These are phyloP conservation scores for Cyberlindnera subsufficiens DNA, from an alignment of 805 yeast species.

Conservation along the genomic window DNA sequence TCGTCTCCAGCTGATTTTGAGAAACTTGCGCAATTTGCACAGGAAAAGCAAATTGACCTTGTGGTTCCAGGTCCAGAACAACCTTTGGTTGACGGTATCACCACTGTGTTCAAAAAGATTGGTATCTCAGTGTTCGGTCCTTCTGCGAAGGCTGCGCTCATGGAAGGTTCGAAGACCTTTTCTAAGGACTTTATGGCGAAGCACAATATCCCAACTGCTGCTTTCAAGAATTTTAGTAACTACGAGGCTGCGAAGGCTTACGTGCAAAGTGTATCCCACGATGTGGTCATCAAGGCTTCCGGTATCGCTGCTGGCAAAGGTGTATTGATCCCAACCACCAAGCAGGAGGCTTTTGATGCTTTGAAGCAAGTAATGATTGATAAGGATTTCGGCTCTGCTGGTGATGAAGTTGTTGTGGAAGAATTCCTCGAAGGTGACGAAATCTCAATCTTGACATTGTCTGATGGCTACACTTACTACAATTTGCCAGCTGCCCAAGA, in stretches of 20 bases:
- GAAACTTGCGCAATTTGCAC: conserved; percentile 67
- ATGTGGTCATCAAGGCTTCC: conserved; percentile 91
- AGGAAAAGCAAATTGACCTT: conserved; percentile 54
- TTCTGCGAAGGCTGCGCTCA: conserved; percentile 77
- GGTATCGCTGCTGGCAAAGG: conserved; percentile 99
- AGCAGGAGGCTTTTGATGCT: conserved; percentile 80
- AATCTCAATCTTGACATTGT: conserved; percentile 82
- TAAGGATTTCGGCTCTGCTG: conserved; percentile 87
- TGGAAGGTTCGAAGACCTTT: conserved; percentile 97
- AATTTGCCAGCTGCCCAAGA: conserved; percentile 98
- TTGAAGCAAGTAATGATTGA: conserved; percentile 85
- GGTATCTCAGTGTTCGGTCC: conserved; percentile 99
- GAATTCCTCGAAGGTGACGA: conserved; percentile 97
- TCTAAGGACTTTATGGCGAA: conserved; percentile 91
- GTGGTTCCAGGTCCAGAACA: conserved; percentile 99
- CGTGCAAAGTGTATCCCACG: conserved; percentile 57
- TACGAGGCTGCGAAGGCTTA: conserved; percentile 72
- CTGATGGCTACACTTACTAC: conserved; percentile 88
- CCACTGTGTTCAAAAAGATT: conserved; percentile 61
- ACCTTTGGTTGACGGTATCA: conserved; percentile 92
- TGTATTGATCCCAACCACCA: conserved; percentile 82
- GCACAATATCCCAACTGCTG: conserved; percentile 93
- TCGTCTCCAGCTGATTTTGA: conserved; percentile 62
- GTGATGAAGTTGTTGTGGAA: conserved; percentile 92
- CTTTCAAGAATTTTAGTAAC: conserved; percentile 73